Evolutionary conservation across 345 rosid species (phyloP).

Genomic region (Euphorbia peplus): DNA sequence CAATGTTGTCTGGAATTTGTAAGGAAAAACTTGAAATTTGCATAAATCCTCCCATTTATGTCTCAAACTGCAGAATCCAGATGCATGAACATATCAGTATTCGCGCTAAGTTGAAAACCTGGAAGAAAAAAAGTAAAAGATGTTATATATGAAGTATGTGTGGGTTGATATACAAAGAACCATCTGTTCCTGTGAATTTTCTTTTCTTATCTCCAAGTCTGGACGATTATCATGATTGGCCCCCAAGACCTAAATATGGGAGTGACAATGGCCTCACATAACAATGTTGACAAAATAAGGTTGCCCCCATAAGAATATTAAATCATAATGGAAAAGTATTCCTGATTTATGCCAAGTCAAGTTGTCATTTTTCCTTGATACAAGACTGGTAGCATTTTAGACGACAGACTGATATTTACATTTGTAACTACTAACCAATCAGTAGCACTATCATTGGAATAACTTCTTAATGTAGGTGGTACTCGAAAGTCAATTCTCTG

Average conservation of each 20-base stretch:
- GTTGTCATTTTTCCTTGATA: not conserved
- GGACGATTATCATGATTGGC: not conserved
- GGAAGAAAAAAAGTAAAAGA: conserved; percentile 4
- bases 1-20: conserved; percentile 66
- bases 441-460: conserved; percentile 45
- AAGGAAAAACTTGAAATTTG: conserved; percentile 71
- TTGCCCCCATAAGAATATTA: not conserved
- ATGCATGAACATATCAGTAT: not conserved
- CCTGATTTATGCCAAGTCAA: not conserved
- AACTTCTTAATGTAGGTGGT: conserved; percentile 64
- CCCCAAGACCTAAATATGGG: not conserved
- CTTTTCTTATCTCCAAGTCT: not conserved
- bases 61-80: conserved; percentile 41
- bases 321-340: not conserved
- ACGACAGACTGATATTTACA: not conserved
- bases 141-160: not conserved
- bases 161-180: too few species aligned
- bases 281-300: not conserved
- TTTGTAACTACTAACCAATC: conserved; percentile 43
- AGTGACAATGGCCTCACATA: not conserved
- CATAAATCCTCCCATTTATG: conserved; percentile 78
- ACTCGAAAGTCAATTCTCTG: conserved; percentile 91
- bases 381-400: not conserved
- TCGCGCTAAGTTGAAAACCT: not conserved
- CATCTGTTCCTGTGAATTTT: not conserved